Evolutionary conservation across 768 basidiomycete genomes (phyloP).

Genomic region (Boletellus ananiceps): DNA sequence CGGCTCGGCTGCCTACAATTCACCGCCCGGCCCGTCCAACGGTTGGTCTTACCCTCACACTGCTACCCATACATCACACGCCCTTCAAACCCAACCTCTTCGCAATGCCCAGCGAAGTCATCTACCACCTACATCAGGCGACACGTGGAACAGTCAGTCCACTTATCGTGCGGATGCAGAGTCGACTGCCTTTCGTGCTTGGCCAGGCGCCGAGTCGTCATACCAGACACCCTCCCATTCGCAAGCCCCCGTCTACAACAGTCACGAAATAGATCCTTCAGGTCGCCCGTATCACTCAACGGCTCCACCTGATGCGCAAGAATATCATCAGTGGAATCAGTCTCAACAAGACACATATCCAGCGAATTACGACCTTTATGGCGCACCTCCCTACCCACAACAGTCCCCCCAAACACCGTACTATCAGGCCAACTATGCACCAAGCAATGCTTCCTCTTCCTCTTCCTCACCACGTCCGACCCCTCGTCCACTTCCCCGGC

Average conservation of each 20-base stretch:
- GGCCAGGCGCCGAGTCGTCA: constrained; percentile 39
- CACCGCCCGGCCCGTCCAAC: constrained; percentile 42
- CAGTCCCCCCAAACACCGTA: constrained; percentile 28
- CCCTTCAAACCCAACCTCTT: constrained; percentile 45
- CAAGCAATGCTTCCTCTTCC: constrained; percentile 16
- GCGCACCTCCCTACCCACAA: constrained; percentile 25
- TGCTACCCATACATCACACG: constrained; percentile 32
- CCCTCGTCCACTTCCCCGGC: constrained; percentile 50
- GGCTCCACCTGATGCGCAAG: constrained; percentile 37
- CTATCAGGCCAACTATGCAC: constrained; percentile 26
- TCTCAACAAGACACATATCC: constrained; percentile 25
- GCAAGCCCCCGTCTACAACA: constrained; percentile 23
- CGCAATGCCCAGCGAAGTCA: constrained; percentile 32
- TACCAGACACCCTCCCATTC: constrained; percentile 32
- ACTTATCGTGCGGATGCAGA: constrained; percentile 29
- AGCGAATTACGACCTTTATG: constrained; percentile 27
- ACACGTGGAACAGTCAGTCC: constrained; percentile 22
- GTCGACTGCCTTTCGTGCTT: constrained; percentile 44
- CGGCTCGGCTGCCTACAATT: constrained; percentile 38
- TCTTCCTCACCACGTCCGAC: constrained; percentile 27
- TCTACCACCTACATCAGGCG: constrained; percentile 16
- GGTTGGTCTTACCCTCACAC: constrained; percentile 51
- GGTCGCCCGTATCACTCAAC: constrained; percentile 31
- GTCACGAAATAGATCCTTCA: constrained; percentile 39
- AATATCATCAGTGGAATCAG: constrained; percentile 30